A percentile compares a stretch with the other conserved stretches of the same genome.
phyloP scores from a whole-genome alignment of 2,329 filamentous ascomycete genomes.

The Celoporthe dispersa region DNA sequence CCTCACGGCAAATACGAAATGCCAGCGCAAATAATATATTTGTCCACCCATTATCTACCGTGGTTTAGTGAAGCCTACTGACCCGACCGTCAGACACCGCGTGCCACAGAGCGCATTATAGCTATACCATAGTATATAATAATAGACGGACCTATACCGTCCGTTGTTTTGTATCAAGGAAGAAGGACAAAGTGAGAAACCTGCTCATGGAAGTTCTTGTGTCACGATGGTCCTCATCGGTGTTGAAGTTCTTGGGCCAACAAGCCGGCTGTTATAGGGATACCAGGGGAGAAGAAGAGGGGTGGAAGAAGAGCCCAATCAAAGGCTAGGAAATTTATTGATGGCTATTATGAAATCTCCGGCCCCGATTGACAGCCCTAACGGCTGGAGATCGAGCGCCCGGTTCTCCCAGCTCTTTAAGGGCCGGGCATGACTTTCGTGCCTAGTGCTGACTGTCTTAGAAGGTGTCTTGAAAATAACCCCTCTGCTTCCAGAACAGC shows the following conservation, averaged over 20 bases:
- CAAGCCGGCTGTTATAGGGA: conserved; percentile 8
- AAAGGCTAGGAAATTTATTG: neutral
- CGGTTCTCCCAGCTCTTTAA: neutral
- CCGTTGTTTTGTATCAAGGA: conserved; percentile 17
- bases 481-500: neutral
- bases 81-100: neutral
- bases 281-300: neutral
- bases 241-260: neutral
- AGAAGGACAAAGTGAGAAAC: neutral
- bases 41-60: neutral
- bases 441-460: neutral
- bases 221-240: neutral
- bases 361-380: neutral
- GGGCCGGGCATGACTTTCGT: neutral
- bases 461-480: neutral
- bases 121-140: neutral
- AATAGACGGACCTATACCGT: conserved; percentile 16
- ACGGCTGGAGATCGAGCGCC: neutral
- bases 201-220: neutral
- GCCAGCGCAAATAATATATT: neutral
- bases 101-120: neutral
- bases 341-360: neutral
- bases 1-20: neutral
- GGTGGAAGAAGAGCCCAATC: neutral
- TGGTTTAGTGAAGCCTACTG: neutral